These are phyloP conservation scores for Candida yuanshanica DNA, from an alignment of 805 yeast genomes.

Conservation along the genomic window DNA sequence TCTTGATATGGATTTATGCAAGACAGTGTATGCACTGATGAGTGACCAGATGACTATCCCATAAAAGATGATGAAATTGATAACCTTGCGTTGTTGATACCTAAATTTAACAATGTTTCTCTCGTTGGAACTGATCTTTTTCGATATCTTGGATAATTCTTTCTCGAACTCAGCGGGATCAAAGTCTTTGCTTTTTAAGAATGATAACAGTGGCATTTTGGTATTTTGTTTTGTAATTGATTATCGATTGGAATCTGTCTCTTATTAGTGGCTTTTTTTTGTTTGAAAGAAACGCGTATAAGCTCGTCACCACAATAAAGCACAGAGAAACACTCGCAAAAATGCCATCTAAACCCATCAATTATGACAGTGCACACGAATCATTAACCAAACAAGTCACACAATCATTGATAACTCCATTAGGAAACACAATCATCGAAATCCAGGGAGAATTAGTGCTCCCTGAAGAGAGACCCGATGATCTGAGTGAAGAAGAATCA, in stretches of 20 bases:
- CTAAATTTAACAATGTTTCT: conserved; percentile 18
- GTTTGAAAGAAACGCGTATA: too few relatives aligned
- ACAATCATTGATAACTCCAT: conserved; percentile 38
- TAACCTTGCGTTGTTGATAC: conserved; percentile 5
- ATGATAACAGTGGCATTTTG: conserved; percentile 21
- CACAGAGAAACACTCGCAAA: not conserved
- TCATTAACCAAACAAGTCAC: not conserved
- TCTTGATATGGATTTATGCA: not conserved
- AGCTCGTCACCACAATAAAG: not conserved
- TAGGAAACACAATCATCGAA: conserved; percentile 58
- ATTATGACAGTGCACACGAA: not conserved
- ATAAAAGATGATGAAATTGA: conserved; percentile 6
- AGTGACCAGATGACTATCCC: conserved; percentile 9
- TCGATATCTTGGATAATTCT: conserved; percentile 33
- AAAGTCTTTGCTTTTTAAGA: conserved; percentile 27
- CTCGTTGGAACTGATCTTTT: conserved; percentile 27
- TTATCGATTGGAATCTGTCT: too few relatives aligned
- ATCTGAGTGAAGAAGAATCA: conserved; percentile 29
- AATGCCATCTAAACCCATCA: not conserved
- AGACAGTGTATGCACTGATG: not conserved
- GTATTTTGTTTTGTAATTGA: too few relatives aligned
- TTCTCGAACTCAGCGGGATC: conserved; percentile 40
- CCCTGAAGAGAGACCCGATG: conserved; percentile 32
- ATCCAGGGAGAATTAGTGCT: conserved; percentile 69
- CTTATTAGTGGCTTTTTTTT: not conserved